phyloP scores from a whole-genome alignment of 129 eudicot genomes.

The Silybum marianum region DNA sequence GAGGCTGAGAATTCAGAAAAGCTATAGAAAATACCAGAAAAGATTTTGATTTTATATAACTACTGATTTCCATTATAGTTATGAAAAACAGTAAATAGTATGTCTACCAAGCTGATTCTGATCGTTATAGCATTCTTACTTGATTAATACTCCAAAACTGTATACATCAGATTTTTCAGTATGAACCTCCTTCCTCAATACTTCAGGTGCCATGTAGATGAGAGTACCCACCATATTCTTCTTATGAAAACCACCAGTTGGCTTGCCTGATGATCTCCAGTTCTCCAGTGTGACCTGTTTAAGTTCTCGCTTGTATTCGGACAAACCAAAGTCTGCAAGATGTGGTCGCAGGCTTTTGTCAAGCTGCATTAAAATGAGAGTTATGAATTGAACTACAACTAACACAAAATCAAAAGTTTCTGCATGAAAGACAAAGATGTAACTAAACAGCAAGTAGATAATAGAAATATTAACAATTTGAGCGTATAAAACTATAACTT shows the following conservation, averaged over 20 bases:
- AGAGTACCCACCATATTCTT: conserved; percentile 99
- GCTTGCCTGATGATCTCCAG: conserved; percentile 96
- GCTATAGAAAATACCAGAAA: neutral
- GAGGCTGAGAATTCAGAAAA: neutral
- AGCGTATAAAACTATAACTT: conserved; percentile 28
- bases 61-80: neutral
- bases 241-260: conserved; percentile 97
- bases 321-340: conserved; percentile 96
- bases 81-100: neutral
- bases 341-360: conserved; percentile 62
- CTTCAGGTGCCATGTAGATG: conserved; percentile 98
- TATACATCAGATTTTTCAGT: conserved; percentile 92
- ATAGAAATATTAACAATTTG: neutral
- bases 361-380: conserved; percentile 56
- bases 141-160: conserved; percentile 84
- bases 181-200: conserved; percentile 77
- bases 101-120: conserved; percentile 11
- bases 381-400: conserved; percentile 11
- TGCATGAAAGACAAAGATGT: neutral
- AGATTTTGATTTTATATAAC: neutral
- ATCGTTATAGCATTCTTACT: conserved; percentile 50
- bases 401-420: conserved; percentile 7
- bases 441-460: neutral
- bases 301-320: conserved; percentile 82
- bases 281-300: conserved; percentile 59